Evolutionary conservation across 805 yeast genomes (phyloP), one percentile per base, ranked within the genome.

Genomic region (Candida sanyiensis): DNA sequence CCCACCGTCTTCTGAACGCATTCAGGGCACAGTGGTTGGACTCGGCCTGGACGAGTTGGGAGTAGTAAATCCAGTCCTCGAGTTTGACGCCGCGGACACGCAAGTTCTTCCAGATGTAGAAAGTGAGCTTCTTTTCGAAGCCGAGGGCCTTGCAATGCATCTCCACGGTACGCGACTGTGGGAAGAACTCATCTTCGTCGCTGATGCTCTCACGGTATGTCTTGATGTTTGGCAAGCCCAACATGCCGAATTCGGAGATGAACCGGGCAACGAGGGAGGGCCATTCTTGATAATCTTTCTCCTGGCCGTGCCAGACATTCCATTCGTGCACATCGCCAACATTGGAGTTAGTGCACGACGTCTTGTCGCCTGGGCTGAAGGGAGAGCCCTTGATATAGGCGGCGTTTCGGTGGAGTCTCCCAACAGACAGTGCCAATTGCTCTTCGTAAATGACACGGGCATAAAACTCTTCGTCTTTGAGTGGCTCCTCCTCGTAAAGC

Each of bases 251-350:
- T 50, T 73, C 79, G 23, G 72, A 64, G 4, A 73, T 63, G 53
- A 73, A 73, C 22, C 77, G 46, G 3, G 77, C 78, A 6, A 62
- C 67, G 3, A 72, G 51, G 34, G 59, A 56, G 29, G 54, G 52
- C 75, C 75, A 70, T 47, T 70, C 57, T 44, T 73, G 79, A 46
- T 72, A 72, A 43, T 61, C 63, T 38, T 66, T 68, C 49, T 70
- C 73, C 17, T 59, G 51, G 1, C 77, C 78, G 45, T 73, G 79
- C 77, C 77, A 73, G 7, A 73, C 73, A 45, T 71, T 70, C 78
- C 78, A 73, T 43, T 72, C 76, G 45, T 73, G 78, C 5, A 69
- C 56, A 47, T 73, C 78, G 2, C 78, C 78, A 15, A 61, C 52
- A 1, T 67, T 63, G 5, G 59, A 54, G 43, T 67, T 72, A 7